A percentile compares a stretch with the other conserved stretches of the same genome.
These are phyloP conservation scores for Phytophthora hibernalis DNA, from an alignment of 352 stramenopile species.

Conservation along the genomic window DNA sequence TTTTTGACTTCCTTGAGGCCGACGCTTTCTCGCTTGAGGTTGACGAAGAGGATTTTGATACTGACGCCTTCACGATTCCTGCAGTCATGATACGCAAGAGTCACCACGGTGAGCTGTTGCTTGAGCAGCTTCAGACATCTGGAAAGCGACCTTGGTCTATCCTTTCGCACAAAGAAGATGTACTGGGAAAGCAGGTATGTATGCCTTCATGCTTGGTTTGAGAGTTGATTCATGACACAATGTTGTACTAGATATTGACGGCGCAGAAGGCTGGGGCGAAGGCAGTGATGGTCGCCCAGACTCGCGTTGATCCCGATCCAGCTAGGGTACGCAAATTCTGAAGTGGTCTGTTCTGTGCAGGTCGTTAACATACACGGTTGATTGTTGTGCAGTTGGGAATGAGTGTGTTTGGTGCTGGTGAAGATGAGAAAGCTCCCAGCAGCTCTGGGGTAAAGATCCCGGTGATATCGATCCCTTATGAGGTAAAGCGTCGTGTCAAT, in stretches of 20 bases:
- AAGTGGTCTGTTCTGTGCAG: background rate
- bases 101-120: constrained; percentile 57
- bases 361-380: background rate
- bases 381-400: constrained; percentile 46
- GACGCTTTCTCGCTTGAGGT: constrained; percentile 70
- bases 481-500: constrained; percentile 27
- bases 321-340: constrained; percentile 36
- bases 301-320: constrained; percentile 56
- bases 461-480: constrained; percentile 63
- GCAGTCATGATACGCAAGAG: constrained; percentile 74
- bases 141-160: constrained; percentile 46
- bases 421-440: constrained; percentile 45
- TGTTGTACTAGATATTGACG: constrained; percentile 49
- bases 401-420: constrained; percentile 47
- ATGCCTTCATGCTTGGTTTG: background rate
- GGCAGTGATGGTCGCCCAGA: constrained; percentile 70
- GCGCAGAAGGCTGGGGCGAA: constrained; percentile 73
- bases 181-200: constrained; percentile 78
- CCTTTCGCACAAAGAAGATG: constrained; percentile 72
- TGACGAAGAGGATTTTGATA: constrained; percentile 43
- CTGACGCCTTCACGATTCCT: constrained; percentile 59
- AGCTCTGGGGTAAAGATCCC: constrained; percentile 68
- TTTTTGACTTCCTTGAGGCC: constrained; percentile 77
- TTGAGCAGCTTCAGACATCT: constrained; percentile 53
- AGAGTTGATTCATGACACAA: constrained; percentile 1